Base-by-base conservation (phyloP, 2,329 filamentous ascomycete genomes). In the Mariannaea elegans region DNA sequence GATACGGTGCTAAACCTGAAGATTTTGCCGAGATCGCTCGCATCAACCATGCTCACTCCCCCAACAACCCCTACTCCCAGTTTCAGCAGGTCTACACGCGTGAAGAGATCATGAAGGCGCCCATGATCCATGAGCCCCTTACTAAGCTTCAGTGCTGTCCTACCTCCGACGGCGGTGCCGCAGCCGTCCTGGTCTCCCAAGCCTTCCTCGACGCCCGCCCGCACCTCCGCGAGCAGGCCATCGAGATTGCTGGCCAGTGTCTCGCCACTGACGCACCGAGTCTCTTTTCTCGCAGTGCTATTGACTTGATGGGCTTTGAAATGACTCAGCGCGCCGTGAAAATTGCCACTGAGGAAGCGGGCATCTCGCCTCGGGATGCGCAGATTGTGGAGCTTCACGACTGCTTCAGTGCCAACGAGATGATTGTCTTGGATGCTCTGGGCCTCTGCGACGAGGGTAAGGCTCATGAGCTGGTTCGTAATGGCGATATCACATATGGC, bases 141-240 rank as follows among this genome's bases (percentile, higher is more conserved):
- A 98, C 95, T 59, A 98, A 97, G 80, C 88, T 98, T n/a, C 95
- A 98, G 81, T 98, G 94, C 85, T 97, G 94, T 79, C 94, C 95
- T 1, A 98, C 94, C 1, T 97, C 93, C 0, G 95, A 98, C 76
- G 94, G 94, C 47, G 92, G 90, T 45, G 94, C 93, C 1, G 93
- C 95, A 1, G 92, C 92, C 13, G 89, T 98, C 29, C 81, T 99
- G 50, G 93, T 97, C 54, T 97, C 93, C 0, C 90, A 97, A 78
- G 85, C 84, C 46, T 98, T 97, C 84, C 86, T 98, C 54, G 90
- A 94, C 71, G 89, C 90, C 8, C 87, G 92, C 19, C 94, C 94
- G 1, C 88, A 97, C 70, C 87, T 97, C 59, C 89, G 88, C 73
- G 82, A 86, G 56, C 91, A 94, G 71, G 94, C 95, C n/a, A 81